Percentiles rank a stretch among this genome's conserved stretches.
phyloP scores from a whole-genome alignment of 2,329 filamentous ascomycete species.

The Ophiostoma australiae region DNA sequence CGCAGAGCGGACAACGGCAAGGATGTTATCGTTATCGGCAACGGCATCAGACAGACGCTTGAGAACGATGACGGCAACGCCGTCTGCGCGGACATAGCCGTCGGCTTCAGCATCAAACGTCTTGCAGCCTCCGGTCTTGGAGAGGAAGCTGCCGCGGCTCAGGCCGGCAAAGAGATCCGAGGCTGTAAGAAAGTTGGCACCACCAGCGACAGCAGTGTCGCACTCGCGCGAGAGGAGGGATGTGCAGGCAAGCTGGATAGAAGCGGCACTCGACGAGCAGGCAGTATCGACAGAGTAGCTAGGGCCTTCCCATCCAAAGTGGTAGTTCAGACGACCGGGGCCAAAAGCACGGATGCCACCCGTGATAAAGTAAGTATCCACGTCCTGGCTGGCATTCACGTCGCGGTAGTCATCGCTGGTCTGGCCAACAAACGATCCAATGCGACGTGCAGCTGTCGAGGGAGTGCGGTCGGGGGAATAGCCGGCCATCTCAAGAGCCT shows the following conservation, averaged over 20 bases:
- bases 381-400: conserved; percentile 65
- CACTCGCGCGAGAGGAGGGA: conserved; percentile 71
- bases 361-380: conserved; percentile 54
- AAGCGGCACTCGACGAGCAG: conserved; percentile 68
- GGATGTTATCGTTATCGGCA: conserved; percentile 68
- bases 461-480: conserved; percentile 70
- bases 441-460: conserved; percentile 57
- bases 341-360: conserved; percentile 42
- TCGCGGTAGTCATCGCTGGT: conserved; percentile 74
- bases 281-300: conserved; percentile 72
- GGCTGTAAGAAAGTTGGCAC: conserved; percentile 74
- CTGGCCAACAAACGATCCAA: conserved; percentile 71
- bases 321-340: conserved; percentile 64
- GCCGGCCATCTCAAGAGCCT: conserved; percentile 75
- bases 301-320: conserved; percentile 70
- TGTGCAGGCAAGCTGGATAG: conserved; percentile 66
- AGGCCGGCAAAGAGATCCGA: conserved; percentile 74
- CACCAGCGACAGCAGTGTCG: conserved; percentile 75
- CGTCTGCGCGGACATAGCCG: conserved; percentile 74
- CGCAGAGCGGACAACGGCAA: conserved; percentile 70
- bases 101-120: conserved; percentile 77
- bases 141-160: conserved; percentile 72
- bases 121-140: conserved; percentile 70
- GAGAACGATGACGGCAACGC: conserved; percentile 66
- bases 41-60: conserved; percentile 76